Conservation (phyloP, 352 stramenopile species). For the Discostella stelligera region DNA sequence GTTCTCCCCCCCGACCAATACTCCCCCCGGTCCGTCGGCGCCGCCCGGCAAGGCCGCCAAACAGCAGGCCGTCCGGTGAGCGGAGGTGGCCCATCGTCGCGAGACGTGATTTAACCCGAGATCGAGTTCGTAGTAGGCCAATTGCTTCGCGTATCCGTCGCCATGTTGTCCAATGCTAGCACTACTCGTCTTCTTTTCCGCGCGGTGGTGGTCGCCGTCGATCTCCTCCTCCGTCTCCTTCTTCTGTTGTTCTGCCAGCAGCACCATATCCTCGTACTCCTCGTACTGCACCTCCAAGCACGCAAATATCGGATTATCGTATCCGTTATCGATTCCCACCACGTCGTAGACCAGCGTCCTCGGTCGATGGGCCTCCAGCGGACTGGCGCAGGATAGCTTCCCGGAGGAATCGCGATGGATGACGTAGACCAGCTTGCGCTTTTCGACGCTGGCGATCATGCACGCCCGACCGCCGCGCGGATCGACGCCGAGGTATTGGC, state of each 20-base stretch:
- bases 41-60: constrained; percentile 89
- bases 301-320: constrained; percentile 99
- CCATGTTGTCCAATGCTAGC: constrained; percentile 28
- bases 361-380: constrained; percentile 97
- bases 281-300: constrained; percentile 94
- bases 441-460: constrained; percentile 94
- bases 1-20: constrained; percentile 96
- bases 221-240: constrained; percentile 19
- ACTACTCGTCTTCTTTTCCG: background rate
- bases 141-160: constrained; percentile 83
- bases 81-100: constrained; percentile 86
- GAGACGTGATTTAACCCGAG: constrained; percentile 99
- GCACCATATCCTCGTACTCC: constrained; percentile 76
- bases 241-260: constrained; percentile 21
- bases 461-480: constrained; percentile 90
- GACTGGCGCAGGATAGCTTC: constrained; percentile 94
- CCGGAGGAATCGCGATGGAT: constrained; percentile 91
- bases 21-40: constrained; percentile 86
- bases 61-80: constrained; percentile 89
- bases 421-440: constrained; percentile 99
- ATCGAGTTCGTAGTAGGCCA: constrained; percentile 99
- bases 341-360: constrained; percentile 92
- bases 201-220: too few species aligned
- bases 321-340: constrained; percentile 96
- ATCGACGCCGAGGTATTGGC: constrained; percentile 96